phyloP scores from a whole-genome alignment of 2,329 filamentous ascomycete genomes.

The Xylariales sp. region DNA sequence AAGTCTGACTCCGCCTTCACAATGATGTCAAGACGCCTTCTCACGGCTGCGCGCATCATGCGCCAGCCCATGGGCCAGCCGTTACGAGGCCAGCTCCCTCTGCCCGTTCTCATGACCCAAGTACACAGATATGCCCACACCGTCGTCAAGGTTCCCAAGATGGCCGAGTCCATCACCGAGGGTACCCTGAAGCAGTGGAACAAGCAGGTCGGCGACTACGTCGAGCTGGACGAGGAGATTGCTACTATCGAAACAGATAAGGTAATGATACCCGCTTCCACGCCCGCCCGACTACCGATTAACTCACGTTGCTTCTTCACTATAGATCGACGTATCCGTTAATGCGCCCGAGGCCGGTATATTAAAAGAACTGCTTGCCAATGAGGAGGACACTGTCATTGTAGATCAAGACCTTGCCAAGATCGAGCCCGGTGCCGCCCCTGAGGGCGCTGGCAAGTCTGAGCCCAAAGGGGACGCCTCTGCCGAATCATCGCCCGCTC shows the following conservation, averaged over 20 bases:
- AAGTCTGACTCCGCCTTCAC: conserved; percentile 16
- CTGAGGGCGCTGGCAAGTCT: conserved; percentile 66
- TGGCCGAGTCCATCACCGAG: conserved; percentile 99
- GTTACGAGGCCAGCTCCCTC: conserved; percentile 56
- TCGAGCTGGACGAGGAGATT: conserved; percentile 96
- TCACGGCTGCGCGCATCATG: conserved; percentile 57
- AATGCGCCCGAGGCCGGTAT: conserved; percentile 92
- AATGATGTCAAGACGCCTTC: conserved; percentile 51
- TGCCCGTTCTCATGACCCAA: conserved; percentile 66
- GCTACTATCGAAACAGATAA: conserved; percentile 99
- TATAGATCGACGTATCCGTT: conserved; percentile 92
- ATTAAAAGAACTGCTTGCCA: conserved; percentile 91
- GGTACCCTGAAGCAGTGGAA: conserved; percentile 96
- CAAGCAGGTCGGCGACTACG: conserved; percentile 91
- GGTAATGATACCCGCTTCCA: conserved; percentile 59
- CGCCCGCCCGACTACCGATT: conserved; percentile 15
- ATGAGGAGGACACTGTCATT: conserved; percentile 93
- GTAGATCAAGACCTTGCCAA: conserved; percentile 93
- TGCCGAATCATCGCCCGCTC: conserved; percentile 55
- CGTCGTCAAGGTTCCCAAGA: conserved; percentile 92
- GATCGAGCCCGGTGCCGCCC: conserved; percentile 80
- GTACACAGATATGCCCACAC: conserved; percentile 78
- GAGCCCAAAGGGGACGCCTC: conserved; percentile 62
- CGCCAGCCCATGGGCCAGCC: conserved; percentile 55
- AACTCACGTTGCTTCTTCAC: conserved; percentile 23